These are phyloP conservation scores for Reutealis trisperma DNA, from an alignment of 345 rosid species.

Conservation along the genomic window DNA sequence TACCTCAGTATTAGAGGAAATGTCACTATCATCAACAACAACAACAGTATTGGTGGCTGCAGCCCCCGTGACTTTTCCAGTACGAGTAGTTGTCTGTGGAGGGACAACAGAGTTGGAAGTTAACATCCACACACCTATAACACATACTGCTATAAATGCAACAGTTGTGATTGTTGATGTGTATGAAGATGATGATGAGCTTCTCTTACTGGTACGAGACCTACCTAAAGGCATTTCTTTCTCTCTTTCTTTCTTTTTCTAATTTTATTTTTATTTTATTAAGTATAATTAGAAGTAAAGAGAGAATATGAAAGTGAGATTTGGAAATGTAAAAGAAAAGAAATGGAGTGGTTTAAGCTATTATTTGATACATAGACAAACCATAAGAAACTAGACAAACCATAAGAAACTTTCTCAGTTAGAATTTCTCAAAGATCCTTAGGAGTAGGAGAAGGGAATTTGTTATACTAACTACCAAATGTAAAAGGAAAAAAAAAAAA, in stretches of 20 bases:
- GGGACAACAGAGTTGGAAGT: slow-evolving; percentile 52
- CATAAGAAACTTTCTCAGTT: slow-evolving; percentile 43
- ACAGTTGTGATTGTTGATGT: slow-evolving; percentile 67
- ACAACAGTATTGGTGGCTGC: slow-evolving; percentile 13
- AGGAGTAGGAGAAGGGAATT: slow-evolving; percentile 45
- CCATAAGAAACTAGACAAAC: slow-evolving; percentile 30
- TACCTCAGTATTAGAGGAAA: slow-evolving; percentile 24
- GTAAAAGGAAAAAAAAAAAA: too few relatives aligned
- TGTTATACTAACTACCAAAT: background rate
- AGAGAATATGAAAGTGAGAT: slow-evolving; percentile 14
- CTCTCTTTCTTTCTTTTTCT: too few relatives aligned
- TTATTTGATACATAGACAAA: background rate
- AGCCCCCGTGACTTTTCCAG: slow-evolving; percentile 14
- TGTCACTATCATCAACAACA: slow-evolving; percentile 13
- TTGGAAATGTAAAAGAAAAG: slow-evolving; percentile 1
- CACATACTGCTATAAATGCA: slow-evolving; percentile 61
- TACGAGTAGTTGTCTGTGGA: slow-evolving; percentile 42
- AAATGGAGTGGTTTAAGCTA: slow-evolving; percentile 33
- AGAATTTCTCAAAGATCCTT: slow-evolving; percentile 60
- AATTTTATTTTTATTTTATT: too few relatives aligned
- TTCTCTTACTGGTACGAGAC: slow-evolving; percentile 56
- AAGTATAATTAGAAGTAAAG: background rate
- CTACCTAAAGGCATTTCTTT: slow-evolving; percentile 57
- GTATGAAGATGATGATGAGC: slow-evolving; percentile 46
- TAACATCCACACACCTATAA: slow-evolving; percentile 82